Percentiles rank a stretch among this genome's conserved stretches.
phyloP scores from a whole-genome alignment of 208 protist genomes.

The Crithidia fasciculata region DNA sequence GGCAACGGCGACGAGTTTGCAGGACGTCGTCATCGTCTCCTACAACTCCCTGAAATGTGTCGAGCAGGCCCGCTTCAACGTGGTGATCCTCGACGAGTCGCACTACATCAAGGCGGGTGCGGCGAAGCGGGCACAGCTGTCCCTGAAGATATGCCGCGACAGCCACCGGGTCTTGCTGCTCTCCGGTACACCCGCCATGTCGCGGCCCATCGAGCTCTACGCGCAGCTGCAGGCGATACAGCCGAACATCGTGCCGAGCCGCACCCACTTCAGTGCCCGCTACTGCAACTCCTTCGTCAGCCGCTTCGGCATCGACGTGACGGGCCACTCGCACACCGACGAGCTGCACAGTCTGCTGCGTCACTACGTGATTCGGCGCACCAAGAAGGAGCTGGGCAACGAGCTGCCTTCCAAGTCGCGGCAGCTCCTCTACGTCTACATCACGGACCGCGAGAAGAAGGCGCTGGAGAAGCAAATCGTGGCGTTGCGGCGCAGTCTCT shows the following conservation, averaged over 20 bases:
- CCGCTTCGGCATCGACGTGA: slow-evolving; percentile 76
- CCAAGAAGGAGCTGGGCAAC: slow-evolving; percentile 89
- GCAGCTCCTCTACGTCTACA: slow-evolving; percentile 84
- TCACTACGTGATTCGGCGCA: slow-evolving; percentile 94
- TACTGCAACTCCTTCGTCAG: slow-evolving; percentile 93
- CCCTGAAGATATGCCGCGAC: slow-evolving; percentile 81
- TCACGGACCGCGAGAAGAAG: slow-evolving; percentile 87
- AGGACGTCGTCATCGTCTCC: slow-evolving; percentile 82
- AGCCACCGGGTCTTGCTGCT: slow-evolving; percentile 88
- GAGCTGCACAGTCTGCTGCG: slow-evolving; percentile 93
- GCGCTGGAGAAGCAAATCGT: slow-evolving; percentile 76
- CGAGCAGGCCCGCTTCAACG: slow-evolving; percentile 67
- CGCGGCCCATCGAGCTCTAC: slow-evolving; percentile 95
- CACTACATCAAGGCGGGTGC: slow-evolving; percentile 95
- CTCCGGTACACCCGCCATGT: slow-evolving; percentile 94
- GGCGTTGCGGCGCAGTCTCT: slow-evolving; percentile 51
- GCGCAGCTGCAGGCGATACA: slow-evolving; percentile 90
- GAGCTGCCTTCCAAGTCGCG: slow-evolving; percentile 91
- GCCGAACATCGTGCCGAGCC: slow-evolving; percentile 54
- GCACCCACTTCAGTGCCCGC: slow-evolving; percentile 86
- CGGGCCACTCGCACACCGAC: slow-evolving; percentile 81
- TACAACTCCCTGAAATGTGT: slow-evolving; percentile 84
- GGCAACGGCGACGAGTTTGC: slow-evolving; percentile 40
- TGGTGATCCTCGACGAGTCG: slow-evolving; percentile 95
- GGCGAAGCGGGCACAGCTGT: slow-evolving; percentile 76